These are phyloP conservation scores for Nyctanthes arbortristis DNA, from an alignment of 257 asterid species.

Conservation along the genomic window DNA sequence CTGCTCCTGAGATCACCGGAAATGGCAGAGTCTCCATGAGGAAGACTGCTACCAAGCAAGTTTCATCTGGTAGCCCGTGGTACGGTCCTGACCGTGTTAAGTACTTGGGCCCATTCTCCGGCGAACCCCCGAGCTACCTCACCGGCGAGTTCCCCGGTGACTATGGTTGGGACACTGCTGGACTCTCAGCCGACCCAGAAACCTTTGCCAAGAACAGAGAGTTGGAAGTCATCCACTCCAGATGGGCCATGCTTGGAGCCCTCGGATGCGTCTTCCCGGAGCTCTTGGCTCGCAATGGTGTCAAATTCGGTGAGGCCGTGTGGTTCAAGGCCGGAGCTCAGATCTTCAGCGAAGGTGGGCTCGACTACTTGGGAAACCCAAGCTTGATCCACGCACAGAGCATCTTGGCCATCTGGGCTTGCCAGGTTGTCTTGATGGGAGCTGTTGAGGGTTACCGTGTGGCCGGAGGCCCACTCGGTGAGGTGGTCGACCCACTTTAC, in stretches of 20 bases:
- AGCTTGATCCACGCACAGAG: conserved; percentile 77
- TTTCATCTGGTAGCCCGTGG: conserved; percentile 55
- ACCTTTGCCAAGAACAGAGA: conserved; percentile 81
- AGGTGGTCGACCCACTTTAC: conserved; percentile 54
- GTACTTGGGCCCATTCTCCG: conserved; percentile 73
- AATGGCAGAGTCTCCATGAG: conserved; percentile 26
- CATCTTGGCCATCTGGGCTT: conserved; percentile 78
- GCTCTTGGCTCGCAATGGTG: conserved; percentile 73
- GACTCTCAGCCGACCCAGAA: conserved; percentile 71
- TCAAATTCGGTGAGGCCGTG: conserved; percentile 75
- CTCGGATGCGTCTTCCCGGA: conserved; percentile 82
- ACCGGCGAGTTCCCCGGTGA: conserved; percentile 75
- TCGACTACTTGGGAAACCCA: conserved; percentile 76
- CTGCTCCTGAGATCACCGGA: conserved; percentile 11
- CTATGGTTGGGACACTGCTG: conserved; percentile 74
- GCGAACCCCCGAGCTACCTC: conserved; percentile 67
- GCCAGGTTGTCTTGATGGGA: conserved; percentile 65
- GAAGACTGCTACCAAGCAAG: conserved; percentile 21
- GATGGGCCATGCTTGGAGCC: conserved; percentile 90
- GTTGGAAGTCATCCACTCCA: conserved; percentile 66
- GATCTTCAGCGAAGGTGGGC: conserved; percentile 72
- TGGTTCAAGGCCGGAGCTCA: conserved; percentile 83
- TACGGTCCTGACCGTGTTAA: conserved; percentile 71
- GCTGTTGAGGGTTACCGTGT: conserved; percentile 73
- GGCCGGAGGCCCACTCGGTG: conserved; percentile 63